Conservation (phyloP, 495 filamentous ascomycete species). For the Apiosordaria backusii region DNA sequence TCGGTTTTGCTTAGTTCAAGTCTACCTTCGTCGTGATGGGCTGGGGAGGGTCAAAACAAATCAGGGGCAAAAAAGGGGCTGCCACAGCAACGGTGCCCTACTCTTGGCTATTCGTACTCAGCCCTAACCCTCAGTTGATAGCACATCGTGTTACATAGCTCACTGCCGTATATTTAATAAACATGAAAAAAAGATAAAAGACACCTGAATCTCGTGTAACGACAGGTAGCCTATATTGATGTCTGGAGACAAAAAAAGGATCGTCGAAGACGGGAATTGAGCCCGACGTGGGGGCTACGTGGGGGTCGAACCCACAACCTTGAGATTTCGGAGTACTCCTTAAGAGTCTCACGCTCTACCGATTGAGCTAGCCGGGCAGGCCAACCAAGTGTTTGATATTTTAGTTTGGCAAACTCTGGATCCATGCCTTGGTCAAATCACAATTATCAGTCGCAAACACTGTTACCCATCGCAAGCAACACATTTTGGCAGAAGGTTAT, state of each 20-base stretch:
- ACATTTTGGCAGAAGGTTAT: too few species aligned
- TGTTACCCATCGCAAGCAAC: too few species aligned
- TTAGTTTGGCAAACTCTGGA: too few species aligned
- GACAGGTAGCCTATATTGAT: too few species aligned
- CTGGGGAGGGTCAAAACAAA: background rate
- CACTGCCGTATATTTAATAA: background rate
- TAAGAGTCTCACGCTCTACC: slow-evolving; percentile 84
- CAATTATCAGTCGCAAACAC: too few species aligned
- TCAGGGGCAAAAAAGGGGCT: background rate
- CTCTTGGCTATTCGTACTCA: background rate
- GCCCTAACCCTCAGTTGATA: too few species aligned
- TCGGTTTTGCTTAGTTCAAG: too few species aligned
- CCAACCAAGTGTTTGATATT: background rate
- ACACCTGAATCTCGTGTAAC: too few species aligned
- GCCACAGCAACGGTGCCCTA: background rate
- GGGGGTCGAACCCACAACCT: slow-evolving; percentile 30
- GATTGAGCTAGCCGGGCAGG: slow-evolving; percentile 66
- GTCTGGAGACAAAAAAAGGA: too few species aligned
- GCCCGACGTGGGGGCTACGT: slow-evolving; percentile 28
- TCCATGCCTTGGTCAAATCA: too few species aligned
- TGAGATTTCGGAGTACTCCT: slow-evolving; percentile 30
- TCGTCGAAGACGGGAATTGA: slow-evolving; percentile 21
- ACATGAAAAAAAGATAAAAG: background rate
- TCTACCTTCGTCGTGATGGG: too few species aligned
- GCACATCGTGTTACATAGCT: too few species aligned